Conservation (phyloP, 2,329 filamentous ascomycete genomes). For the Paramyrothecium roridum region DNA sequence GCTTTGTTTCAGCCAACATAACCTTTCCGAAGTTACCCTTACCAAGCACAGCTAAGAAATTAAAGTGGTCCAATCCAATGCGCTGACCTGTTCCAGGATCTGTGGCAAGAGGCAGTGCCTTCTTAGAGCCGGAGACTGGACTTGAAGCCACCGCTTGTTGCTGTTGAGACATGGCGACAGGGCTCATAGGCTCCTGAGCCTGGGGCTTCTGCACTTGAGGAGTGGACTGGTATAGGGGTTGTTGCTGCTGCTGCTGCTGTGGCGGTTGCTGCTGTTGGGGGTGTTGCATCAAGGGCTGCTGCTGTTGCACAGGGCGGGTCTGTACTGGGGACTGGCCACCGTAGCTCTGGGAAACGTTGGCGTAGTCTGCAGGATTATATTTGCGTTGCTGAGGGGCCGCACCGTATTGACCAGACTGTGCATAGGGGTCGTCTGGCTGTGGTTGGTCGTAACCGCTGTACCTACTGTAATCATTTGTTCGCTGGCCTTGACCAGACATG, state of each 20-base stretch:
- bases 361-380: slow-evolving; percentile 79
- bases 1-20: slow-evolving; percentile 98
- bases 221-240: slow-evolving; percentile 26
- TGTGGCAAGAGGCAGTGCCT: slow-evolving; percentile 68
- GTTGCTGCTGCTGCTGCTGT: slow-evolving; percentile 22
- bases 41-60: slow-evolving; percentile 95
- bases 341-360: slow-evolving; percentile 52
- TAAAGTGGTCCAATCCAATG: slow-evolving; percentile 97
- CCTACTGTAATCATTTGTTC: slow-evolving; percentile 29
- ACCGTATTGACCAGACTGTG: slow-evolving; percentile 27
- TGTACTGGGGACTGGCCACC: slow-evolving; percentile 25
- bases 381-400: slow-evolving; percentile 50
- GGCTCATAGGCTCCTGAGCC: slow-evolving; percentile 26
- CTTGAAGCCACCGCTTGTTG: slow-evolving; percentile 18
- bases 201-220: slow-evolving; percentile 35
- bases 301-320: slow-evolving; percentile 29
- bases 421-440: slow-evolving; percentile 32
- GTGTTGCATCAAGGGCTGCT: slow-evolving; percentile 33
- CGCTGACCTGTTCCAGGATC: slow-evolving; percentile 72
- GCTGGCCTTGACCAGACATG: slow-evolving; percentile 46
- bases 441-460: slow-evolving; percentile 29
- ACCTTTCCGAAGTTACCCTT: slow-evolving; percentile 99
- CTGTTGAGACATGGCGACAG: slow-evolving; percentile 24
- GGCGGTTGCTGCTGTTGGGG: slow-evolving; percentile 32
- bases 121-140: slow-evolving; percentile 36